Base-by-base conservation (phyloP, 257 asterid genomes). In the Plantago ovata region DNA sequence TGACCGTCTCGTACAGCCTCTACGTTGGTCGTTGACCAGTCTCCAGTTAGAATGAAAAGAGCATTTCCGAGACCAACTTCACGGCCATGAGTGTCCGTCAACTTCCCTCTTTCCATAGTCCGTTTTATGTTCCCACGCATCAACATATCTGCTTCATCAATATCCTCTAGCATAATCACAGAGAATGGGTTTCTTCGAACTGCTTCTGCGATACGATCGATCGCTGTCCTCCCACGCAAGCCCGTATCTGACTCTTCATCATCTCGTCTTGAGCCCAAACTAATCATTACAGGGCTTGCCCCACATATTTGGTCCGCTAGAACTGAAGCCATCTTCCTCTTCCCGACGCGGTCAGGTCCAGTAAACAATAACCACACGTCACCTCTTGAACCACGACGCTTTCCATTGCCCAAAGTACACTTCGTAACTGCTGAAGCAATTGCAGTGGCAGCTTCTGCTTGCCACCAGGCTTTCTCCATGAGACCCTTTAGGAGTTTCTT, bases 401-500 rank as follows among this genome's bases (percentile, higher is more conserved):
- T 85, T 9, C 94, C 92, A 23, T 72, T 71, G 23, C 95, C 94
- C 49, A 74, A 77, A 65, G 81, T 75, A 69, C 95, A 80, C 20
- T 77, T 66, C 1, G 95, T 77, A 44, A 92, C 65, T 21, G 97
- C 82, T 2, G 91, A 74, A 41, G 98, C 95, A 33, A 92, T 83
- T 0, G 74, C 70, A 3, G 91, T 69, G 33, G 97, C 89, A 0
- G 98, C 97, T 24, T 88, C 95, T 6, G 78, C 78, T 68, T 92
- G 97, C 98, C 98, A 92, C 98, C 98, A 92, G 1, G 97, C 95
- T 53, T 71, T 79, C 75, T 78, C 97, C 97, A 84, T 84, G 42
- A 92, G 85, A 39, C 89, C 88, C 73, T 88, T 85, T 61, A 82
- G 83, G 58, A 92, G 95, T 69, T 75, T 85, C 28, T 92, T 92